These are phyloP conservation scores for Endotrypanum monterogeii DNA, from an alignment of 208 protist genomes.

Conservation along the genomic window DNA sequence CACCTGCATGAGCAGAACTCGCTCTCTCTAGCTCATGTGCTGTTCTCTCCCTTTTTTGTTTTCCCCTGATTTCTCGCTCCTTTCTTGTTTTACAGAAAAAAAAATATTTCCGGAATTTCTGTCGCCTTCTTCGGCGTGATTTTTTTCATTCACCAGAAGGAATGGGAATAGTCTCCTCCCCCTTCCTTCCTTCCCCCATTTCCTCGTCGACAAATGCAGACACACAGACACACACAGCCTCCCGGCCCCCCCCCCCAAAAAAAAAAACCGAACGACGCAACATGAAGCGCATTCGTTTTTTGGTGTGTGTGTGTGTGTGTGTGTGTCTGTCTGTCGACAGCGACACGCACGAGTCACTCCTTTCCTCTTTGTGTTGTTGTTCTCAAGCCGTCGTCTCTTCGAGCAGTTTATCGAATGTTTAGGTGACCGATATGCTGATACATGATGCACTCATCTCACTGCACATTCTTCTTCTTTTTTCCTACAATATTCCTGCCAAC, in stretches of 20 bases:
- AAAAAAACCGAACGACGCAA: no score
- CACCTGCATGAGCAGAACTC: neutral
- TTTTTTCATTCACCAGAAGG: no score
- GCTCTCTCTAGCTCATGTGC: neutral
- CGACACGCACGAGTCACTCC: neutral
- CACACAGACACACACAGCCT: no score
- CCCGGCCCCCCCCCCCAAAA: neutral
- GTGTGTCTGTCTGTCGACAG: neutral
- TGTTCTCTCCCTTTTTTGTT: conserved; percentile 13
- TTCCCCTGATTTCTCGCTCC: conserved; percentile 30
- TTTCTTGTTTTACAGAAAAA: conserved; percentile 16
- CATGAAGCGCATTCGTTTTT: neutral
- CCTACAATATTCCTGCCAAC: neutral
- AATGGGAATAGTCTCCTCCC: no score
- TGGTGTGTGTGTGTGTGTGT: neutral
- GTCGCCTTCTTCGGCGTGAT: neutral
- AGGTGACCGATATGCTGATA: neutral
- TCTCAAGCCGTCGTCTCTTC: neutral
- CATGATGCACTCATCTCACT: neutral
- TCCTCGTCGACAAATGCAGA: no score
- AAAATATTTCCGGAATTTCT: conserved; percentile 4
- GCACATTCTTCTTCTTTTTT: neutral
- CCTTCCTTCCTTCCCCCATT: no score
- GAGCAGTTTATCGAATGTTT: no score
- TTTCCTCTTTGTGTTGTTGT: neutral